Evolutionary conservation across 2,329 filamentous ascomycete genomes (phyloP).

Genomic region (Exophiala aquamarina): DNA sequence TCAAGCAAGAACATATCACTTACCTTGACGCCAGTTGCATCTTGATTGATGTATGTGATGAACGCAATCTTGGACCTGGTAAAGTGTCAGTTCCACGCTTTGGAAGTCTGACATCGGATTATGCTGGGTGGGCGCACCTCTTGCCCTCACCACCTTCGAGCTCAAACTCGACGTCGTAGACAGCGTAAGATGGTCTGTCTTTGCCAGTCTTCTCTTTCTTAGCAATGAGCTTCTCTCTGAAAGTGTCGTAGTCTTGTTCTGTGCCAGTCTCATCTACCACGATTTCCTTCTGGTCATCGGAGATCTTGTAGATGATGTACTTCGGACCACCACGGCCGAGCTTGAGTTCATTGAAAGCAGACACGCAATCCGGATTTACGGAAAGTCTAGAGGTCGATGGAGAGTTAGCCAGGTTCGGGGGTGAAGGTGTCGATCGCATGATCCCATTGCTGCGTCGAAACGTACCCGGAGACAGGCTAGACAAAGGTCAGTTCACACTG

Average conservation of each 20-base stretch:
- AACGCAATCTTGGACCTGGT: constrained; percentile 52
- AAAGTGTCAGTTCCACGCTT: background rate
- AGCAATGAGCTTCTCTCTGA: constrained; percentile 45
- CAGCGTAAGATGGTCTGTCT: constrained; percentile 48
- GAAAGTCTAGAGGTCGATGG: constrained; percentile 38
- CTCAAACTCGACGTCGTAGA: constrained; percentile 53
- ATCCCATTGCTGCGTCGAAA: constrained; percentile 9
- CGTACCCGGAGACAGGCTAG: constrained; percentile 30
- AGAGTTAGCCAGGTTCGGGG: constrained; percentile 13
- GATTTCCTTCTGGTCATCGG: constrained; percentile 51
- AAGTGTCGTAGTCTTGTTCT: constrained; percentile 48
- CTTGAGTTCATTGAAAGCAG: constrained; percentile 48
- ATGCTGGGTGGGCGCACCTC: constrained; percentile 36
- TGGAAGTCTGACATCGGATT: too few relatives aligned
- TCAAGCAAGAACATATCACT: background rate
- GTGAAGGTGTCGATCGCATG: constrained; percentile 1
- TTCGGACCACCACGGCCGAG: constrained; percentile 46
- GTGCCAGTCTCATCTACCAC: constrained; percentile 47
- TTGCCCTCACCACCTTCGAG: constrained; percentile 49
- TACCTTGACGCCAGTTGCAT: constrained; percentile 30
- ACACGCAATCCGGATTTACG: constrained; percentile 48
- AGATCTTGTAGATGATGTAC: constrained; percentile 54
- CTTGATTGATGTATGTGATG: constrained; percentile 40
- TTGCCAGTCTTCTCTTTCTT: constrained; percentile 45
- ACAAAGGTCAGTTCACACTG: constrained; percentile 10